A percentile compares a stretch with the other conserved stretches of the same genome.
Conservation (phyloP, 2,329 filamentous ascomycete genomes). For the Scedosporium minutisporum region DNA sequence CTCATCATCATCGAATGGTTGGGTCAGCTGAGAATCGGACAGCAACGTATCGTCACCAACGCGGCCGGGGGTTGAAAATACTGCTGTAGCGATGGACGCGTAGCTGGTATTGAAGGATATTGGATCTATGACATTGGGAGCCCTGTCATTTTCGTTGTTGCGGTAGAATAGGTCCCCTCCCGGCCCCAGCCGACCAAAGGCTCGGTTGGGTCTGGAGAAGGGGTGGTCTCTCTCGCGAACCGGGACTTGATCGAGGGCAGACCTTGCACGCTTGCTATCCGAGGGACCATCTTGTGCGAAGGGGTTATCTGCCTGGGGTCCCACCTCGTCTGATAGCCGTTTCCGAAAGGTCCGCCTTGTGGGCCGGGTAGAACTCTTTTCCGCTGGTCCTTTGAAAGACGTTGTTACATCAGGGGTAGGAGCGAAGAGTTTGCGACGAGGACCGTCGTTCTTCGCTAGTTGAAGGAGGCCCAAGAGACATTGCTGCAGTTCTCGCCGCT, state of each 20-base stretch:
- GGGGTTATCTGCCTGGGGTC: background rate
- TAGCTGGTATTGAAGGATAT: background rate
- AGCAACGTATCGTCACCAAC: background rate
- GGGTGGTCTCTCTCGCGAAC: background rate
- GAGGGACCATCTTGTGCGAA: background rate
- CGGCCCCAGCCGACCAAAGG: background rate
- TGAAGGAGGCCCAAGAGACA: slow-evolving; percentile 14
- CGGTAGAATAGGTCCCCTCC: background rate
- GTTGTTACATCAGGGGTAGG: background rate
- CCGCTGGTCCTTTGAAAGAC: background rate
- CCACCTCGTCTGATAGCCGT: background rate
- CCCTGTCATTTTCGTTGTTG: background rate
- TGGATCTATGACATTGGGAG: background rate
- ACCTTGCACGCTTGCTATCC: background rate
- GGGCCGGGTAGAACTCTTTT: background rate
- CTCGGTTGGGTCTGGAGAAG: background rate
- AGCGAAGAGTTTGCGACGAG: background rate
- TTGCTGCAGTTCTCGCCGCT: slow-evolving; percentile 16
- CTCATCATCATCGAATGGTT: background rate
- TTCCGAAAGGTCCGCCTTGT: background rate
- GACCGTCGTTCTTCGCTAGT: background rate
- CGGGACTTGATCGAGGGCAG: background rate
- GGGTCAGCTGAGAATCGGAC: background rate
- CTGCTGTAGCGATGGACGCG: background rate
- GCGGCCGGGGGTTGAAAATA: background rate